A percentile compares a stretch with the other conserved stretches of the same genome.
Conservation (phyloP, 2,329 filamentous ascomycete genomes). For the Aspergillus puulaauensis region DNA sequence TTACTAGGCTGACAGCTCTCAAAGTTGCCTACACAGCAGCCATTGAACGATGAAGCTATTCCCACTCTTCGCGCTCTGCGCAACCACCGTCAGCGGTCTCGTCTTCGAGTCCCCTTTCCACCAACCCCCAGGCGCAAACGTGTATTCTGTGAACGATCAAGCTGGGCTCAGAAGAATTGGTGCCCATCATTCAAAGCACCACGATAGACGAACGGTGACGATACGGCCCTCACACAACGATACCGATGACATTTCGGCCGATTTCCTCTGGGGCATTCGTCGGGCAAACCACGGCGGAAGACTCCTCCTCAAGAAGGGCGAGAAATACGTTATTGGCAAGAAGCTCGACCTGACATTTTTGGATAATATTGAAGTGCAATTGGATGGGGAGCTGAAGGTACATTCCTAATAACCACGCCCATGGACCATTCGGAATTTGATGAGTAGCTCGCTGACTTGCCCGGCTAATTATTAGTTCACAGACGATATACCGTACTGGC, state of each 20-base stretch:
- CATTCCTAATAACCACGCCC: not conserved
- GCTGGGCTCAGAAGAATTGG: conserved; percentile 21
- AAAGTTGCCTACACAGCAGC: not conserved
- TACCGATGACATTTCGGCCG: conserved; percentile 56
- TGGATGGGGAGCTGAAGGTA: conserved; percentile 58
- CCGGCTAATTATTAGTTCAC: conserved; percentile 40
- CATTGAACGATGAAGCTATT: conserved; percentile 25
- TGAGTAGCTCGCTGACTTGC: not conserved
- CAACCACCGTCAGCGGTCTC: conserved; percentile 16
- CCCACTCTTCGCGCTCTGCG: conserved; percentile 21
- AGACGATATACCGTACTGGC: conserved; percentile 50
- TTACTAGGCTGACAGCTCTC: not conserved
- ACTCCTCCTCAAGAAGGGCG: conserved; percentile 53
- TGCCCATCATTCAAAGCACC: conserved; percentile 25
- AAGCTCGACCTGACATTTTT: conserved; percentile 60
- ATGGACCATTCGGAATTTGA: not conserved
- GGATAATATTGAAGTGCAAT: conserved; percentile 56
- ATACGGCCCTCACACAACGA: conserved; percentile 56
- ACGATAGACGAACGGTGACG: conserved; percentile 47
- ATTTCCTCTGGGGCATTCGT: conserved; percentile 55
- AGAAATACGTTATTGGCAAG: conserved; percentile 59
- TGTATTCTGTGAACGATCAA: conserved; percentile 25
- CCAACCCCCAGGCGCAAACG: conserved; percentile 20
- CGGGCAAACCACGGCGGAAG: conserved; percentile 61
- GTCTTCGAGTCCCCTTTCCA: conserved; percentile 18